Evolutionary conservation across 768 basidiomycete genomes (phyloP).

Genomic region (Boletus patriciae): DNA sequence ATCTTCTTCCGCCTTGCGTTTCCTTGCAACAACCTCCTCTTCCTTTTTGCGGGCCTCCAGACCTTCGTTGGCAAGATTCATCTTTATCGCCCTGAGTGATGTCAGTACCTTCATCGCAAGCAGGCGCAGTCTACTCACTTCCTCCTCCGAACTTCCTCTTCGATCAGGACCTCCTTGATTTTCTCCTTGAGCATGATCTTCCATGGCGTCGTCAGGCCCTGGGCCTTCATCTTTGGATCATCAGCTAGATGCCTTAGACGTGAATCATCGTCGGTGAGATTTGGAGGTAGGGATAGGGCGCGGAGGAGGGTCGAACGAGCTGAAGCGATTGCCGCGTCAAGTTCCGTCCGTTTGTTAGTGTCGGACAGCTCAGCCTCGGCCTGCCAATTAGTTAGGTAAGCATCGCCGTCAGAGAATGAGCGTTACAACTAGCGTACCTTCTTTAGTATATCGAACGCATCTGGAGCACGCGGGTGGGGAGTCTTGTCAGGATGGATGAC

Average conservation of each 20-base stretch:
- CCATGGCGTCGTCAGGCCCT: constrained; percentile 54
- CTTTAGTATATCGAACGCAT: constrained; percentile 92
- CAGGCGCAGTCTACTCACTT: constrained; percentile 51
- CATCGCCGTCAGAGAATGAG: not conserved
- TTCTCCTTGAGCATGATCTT: constrained; percentile 65
- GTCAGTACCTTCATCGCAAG: constrained; percentile 1
- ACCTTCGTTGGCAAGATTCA: constrained; percentile 90
- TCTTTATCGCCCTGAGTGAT: constrained; percentile 73
- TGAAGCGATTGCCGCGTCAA: constrained; percentile 76
- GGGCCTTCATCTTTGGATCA: constrained; percentile 32
- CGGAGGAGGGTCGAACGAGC: constrained; percentile 72
- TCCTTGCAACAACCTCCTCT: constrained; percentile 71
- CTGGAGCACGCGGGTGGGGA: constrained; percentile 80
- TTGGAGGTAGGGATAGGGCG: constrained; percentile 56
- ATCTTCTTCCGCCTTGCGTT: constrained; percentile 88
- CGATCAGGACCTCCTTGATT: constrained; percentile 82
- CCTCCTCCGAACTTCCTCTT: constrained; percentile 82
- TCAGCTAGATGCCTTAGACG: constrained; percentile 48
- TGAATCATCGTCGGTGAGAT: constrained; percentile 58
- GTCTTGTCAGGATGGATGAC: constrained; percentile 99
- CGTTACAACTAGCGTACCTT: constrained; percentile 53
- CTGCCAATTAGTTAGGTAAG: constrained; percentile 37
- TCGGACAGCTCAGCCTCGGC: constrained; percentile 84
- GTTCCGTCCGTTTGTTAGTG: constrained; percentile 72
- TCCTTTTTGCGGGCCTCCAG: constrained; percentile 93